Conservation (phyloP, 2,329 filamentous ascomycete genomes). For the Alternaria panax region DNA sequence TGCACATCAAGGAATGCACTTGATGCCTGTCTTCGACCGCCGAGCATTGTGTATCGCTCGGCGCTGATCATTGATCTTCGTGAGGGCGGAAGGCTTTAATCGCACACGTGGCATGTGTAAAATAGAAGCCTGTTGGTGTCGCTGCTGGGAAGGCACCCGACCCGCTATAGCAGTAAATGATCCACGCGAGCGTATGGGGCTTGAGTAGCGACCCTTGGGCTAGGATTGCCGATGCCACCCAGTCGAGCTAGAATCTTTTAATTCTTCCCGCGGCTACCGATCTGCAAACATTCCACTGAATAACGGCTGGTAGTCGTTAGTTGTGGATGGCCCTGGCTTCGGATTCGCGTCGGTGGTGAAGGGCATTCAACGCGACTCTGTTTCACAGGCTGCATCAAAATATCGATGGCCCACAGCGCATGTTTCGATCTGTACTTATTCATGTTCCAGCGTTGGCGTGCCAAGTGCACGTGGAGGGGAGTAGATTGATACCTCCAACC, state of each 20-base stretch:
- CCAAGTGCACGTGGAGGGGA: background rate
- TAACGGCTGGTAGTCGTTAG: background rate
- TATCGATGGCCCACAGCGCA: background rate
- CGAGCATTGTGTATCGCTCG: background rate
- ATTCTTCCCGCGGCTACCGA: background rate
- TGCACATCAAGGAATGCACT: background rate
- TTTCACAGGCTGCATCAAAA: background rate
- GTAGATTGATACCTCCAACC: background rate
- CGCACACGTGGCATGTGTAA: constrained; percentile 10
- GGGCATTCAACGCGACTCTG: background rate
- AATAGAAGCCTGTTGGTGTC: background rate
- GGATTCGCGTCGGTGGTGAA: background rate
- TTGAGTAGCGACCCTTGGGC: constrained; percentile 1
- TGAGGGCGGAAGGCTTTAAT: background rate
- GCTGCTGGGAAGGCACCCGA: background rate
- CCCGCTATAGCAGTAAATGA: constrained; percentile 4
- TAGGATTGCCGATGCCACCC: constrained; percentile 1
- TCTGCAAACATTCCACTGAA: background rate
- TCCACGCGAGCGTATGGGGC: background rate
- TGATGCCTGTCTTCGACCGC: background rate
- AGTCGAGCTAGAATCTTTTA: background rate
- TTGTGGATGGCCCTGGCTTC: background rate
- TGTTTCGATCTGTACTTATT: background rate
- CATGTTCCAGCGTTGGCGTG: background rate
- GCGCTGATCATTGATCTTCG: background rate